Base-by-base conservation (phyloP, 2,329 filamentous ascomycete species). In the Cladorrhinum sp. region DNA sequence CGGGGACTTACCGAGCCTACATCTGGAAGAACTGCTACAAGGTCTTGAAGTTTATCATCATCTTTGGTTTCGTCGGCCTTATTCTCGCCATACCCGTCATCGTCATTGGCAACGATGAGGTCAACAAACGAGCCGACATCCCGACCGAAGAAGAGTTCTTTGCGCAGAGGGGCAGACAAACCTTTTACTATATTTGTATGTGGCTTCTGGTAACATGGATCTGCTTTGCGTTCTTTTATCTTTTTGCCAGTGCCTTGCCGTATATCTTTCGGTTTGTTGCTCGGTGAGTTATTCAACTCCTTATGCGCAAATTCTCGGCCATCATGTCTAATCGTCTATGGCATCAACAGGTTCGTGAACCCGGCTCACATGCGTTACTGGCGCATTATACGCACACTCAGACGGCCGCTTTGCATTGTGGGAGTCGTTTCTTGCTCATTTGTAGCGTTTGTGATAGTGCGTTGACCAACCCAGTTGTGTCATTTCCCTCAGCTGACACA, bases 311-410 rank as follows among this genome's bases (percentile, higher is more conserved):
- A n/a, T n/a, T n/a, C n/a, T n/a, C 10, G 10, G 26, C 10, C 5
- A 10, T 30, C 8, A 20, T 30, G 8, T 33, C 12, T 21, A 49
- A 8, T n/a, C 30, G 12, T 10, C 26, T 24, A 21, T 54, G 33
- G 3, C 18, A 10, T 33, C 21, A 23, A 16, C 16, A 71, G 70
- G 64, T 72, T 71, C 48, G 63, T 69, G 18, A 72, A 72, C 46
- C 66, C 70, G 1, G 68, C 69, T 3, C 67, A 72, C 42, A 64
- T 66, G 55, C 65, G 66, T 18, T 72, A 72, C 48, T 72, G 68
- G 70, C 63, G 70, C 8, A 55, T 68, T 1, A 53, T 72, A 5
- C 66, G 68, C 23, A 63, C 66, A 2, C 56, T 72, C 56, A 54
- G 66, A 28, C 54, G 64, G 10, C 70, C 69, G 2, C 64, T 71